phyloP scores from a whole-genome alignment of 305 asterid genomes.

The Stenogyne calaminthoides region DNA sequence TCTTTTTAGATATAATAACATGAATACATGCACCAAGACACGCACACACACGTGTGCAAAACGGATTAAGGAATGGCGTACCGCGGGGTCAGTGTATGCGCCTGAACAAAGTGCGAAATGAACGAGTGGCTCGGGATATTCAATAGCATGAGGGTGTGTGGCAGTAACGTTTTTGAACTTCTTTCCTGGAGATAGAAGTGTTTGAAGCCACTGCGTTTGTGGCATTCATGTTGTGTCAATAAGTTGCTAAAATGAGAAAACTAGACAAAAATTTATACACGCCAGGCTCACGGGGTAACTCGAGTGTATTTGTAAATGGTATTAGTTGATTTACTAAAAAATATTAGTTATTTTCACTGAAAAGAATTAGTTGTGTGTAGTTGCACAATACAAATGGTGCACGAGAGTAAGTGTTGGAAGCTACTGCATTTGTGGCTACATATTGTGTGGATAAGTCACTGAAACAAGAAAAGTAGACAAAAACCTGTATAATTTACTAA shows the following conservation, averaged over 20 bases:
- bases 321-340: no score
- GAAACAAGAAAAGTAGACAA: constrained; percentile 4
- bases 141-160: constrained; percentile 65
- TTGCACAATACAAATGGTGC: no score
- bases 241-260: constrained; percentile 1
- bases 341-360: no score
- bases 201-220: constrained; percentile 75
- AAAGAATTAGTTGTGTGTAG: no score
- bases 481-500: not conserved
- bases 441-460: constrained; percentile 15
- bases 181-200: constrained; percentile 73
- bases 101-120: constrained; percentile 92
- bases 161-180: constrained; percentile 53
- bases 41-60: not conserved
- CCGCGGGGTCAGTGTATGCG: constrained; percentile 76
- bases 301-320: no score
- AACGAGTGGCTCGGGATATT: constrained; percentile 82
- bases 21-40: not conserved
- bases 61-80: constrained; percentile 29
- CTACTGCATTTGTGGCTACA: constrained; percentile 61
- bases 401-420: constrained; percentile 44
- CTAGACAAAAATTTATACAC: not conserved
- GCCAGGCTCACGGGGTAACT: no score
- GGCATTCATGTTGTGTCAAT: constrained; percentile 19
- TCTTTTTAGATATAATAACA: not conserved